Conservation (phyloP, 352 stramenopile genomes). For the Pythium brassicae region DNA sequence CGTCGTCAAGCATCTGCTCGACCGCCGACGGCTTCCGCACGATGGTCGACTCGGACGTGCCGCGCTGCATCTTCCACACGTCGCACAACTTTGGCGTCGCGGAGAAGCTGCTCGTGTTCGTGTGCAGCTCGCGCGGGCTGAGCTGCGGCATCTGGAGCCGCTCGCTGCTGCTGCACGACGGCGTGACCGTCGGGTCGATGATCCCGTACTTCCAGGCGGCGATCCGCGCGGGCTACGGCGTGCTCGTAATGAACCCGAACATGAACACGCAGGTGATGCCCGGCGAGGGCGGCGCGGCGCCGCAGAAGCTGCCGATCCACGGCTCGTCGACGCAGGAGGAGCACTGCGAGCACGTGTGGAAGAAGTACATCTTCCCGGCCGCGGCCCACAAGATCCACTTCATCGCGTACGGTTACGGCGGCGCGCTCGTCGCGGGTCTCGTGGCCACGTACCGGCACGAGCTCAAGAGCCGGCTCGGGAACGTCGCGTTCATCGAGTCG, state of each 20-base stretch:
- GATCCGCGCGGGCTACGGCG: slow-evolving; percentile 34
- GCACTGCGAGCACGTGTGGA: slow-evolving; percentile 85
- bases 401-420: slow-evolving; percentile 84
- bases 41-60: slow-evolving; percentile 78
- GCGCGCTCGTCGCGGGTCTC: slow-evolving; percentile 70
- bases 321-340: slow-evolving; percentile 83
- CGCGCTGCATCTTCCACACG: slow-evolving; percentile 79
- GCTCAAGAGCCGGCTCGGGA: slow-evolving; percentile 75
- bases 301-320: slow-evolving; percentile 75
- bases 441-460: slow-evolving; percentile 79
- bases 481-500: slow-evolving; percentile 88
- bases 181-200: slow-evolving; percentile 73
- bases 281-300: too few relatives aligned
- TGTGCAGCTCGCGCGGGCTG: slow-evolving; percentile 70
- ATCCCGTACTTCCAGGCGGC: slow-evolving; percentile 58
- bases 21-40: slow-evolving; percentile 77
- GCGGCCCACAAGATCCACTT: slow-evolving; percentile 86
- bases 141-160: slow-evolving; percentile 79
- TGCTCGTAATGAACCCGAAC: slow-evolving; percentile 67
- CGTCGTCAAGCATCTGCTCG: slow-evolving; percentile 78
- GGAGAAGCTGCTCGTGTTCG: slow-evolving; percentile 79
- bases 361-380: slow-evolving; percentile 82
- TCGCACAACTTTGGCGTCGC: slow-evolving; percentile 69
- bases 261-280: slow-evolving; percentile 34
- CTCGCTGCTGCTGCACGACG: slow-evolving; percentile 71